A percentile compares a stretch with the other conserved stretches of the same genome.
Evolutionary conservation across 2,329 filamentous ascomycete genomes (phyloP).

Genomic region (Apiospora kogelbergensis): DNA sequence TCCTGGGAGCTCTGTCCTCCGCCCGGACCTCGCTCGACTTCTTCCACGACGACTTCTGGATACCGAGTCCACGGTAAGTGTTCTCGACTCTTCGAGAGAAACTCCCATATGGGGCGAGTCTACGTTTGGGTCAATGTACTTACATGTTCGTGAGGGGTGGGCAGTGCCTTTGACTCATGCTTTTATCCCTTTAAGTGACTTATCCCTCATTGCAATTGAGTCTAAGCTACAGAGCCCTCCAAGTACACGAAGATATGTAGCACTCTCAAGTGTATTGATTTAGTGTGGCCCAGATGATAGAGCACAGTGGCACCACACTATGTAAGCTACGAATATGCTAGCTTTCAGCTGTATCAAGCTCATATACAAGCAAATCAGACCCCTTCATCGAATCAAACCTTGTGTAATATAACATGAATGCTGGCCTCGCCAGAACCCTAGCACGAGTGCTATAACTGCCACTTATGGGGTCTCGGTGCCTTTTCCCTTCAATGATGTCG

Average conservation of each 20-base stretch:
- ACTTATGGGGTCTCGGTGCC: neutral
- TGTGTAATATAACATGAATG: neutral
- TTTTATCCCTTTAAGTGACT: neutral
- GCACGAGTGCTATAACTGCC: neutral
- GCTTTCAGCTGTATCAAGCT: neutral
- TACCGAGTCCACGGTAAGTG: neutral
- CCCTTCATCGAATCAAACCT: neutral
- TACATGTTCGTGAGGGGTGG: too few relatives aligned
- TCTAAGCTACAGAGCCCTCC: neutral
- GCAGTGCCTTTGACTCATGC: neutral
- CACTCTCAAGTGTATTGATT: neutral
- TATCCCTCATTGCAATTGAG: neutral
- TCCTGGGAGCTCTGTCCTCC: neutral
- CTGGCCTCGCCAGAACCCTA: neutral
- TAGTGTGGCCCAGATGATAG: neutral
- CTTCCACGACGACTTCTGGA: neutral
- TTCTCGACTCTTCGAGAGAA: too few relatives aligned
- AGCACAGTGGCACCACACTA: neutral
- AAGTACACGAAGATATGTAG: neutral
- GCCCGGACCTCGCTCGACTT: neutral
- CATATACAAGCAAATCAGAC: neutral
- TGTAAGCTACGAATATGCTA: neutral
- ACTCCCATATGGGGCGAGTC: too few relatives aligned
- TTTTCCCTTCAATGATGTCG: constrained; percentile 23
- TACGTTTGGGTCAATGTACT: too few relatives aligned